Conservation (phyloP, 2,329 filamentous ascomycete species). For the Lecanosticta acicola region DNA sequence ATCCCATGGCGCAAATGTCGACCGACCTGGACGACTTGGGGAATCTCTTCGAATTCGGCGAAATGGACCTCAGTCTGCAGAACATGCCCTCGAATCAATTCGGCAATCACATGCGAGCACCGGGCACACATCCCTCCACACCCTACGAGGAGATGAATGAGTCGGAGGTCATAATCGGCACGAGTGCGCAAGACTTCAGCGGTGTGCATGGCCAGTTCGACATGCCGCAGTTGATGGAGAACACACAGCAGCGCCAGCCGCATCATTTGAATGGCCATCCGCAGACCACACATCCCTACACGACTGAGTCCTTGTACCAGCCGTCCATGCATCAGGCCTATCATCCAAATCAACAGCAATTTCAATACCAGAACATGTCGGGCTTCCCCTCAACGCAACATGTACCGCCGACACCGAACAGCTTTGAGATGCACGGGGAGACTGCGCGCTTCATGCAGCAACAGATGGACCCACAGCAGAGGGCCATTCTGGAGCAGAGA, state of each 20-base stretch:
- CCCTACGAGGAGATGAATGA: slow-evolving; percentile 28
- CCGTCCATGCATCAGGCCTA: slow-evolving; percentile 23
- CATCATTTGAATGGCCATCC: slow-evolving; percentile 9
- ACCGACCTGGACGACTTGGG: slow-evolving; percentile 40
- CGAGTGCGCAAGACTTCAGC: slow-evolving; percentile 30
- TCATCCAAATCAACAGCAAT: slow-evolving; percentile 28
- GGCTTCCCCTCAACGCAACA: slow-evolving; percentile 47
- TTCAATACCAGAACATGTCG: slow-evolving; percentile 37
- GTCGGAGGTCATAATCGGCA: slow-evolving; percentile 17
- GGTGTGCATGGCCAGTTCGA: slow-evolving; percentile 22
- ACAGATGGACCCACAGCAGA: slow-evolving; percentile 47
- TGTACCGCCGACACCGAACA: slow-evolving; percentile 74
- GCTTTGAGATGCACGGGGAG: slow-evolving; percentile 65
- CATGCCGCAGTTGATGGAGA: slow-evolving; percentile 16
- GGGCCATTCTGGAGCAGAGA: slow-evolving; percentile 58
- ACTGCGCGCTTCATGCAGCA: slow-evolving; percentile 53
- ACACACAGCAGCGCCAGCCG: slow-evolving; percentile 13
- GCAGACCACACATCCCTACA: slow-evolving; percentile 17
- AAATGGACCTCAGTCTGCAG: slow-evolving; percentile 29
- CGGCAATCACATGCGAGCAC: slow-evolving; percentile 22
- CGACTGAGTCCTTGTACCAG: slow-evolving; percentile 24
- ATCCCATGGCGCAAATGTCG: slow-evolving; percentile 36
- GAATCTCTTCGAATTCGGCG: slow-evolving; percentile 39
- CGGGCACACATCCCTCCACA: slow-evolving; percentile 25
- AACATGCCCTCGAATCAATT: slow-evolving; percentile 21